Base-by-base conservation (phyloP, 2,329 filamentous ascomycete genomes). In the Neocucurbitaria cava region DNA sequence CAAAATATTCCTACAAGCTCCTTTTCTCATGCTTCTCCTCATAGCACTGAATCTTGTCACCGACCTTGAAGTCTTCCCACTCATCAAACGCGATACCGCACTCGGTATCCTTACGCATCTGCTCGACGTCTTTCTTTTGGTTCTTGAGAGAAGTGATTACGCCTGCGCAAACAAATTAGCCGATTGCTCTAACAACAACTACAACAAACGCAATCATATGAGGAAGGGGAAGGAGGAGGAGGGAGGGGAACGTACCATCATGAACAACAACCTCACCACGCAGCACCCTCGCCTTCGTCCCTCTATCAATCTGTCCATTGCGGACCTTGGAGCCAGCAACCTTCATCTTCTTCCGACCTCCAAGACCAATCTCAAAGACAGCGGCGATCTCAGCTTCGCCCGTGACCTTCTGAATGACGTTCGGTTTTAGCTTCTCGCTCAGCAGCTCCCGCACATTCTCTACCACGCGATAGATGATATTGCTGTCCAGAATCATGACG, bases 21-120 rank as follows among this genome's bases (percentile, higher is more conserved):
- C 91, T 83, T 81, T 89, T 89, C 77, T 95, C 91, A 51, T 77
- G 78, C 17, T 87, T 83, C 76, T 93, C 89, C 70, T 96, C 91
- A 69, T 93, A 96, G 30, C 87, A 88, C 79, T 98, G 95, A 58
- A 99, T 84, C 74, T 89, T 85, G 77, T 99, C 95, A 24, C 94
- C 95, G 13, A 87, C 81, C 69, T 88, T 75, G 72, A 98, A 89
- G 20, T 87, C 89, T 43, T 89, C 82, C 87, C 92, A 99, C 28
- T 82, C 84, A 3, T 89, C 87, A 68, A 99, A 94, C 47, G 86
- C 87, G 63, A 99, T 88, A 62, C 95, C 95, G 68, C 95, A 99
- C 77, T 99, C 95, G n/a, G 84, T 86, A 54, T 92, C 93, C 78
- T 96, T 98, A 68, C 87, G 87, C 87, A 96, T 95, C 70, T 96